Base-by-base conservation (phyloP, 495 filamentous ascomycete genomes). In the Cryomyces antarcticus region DNA sequence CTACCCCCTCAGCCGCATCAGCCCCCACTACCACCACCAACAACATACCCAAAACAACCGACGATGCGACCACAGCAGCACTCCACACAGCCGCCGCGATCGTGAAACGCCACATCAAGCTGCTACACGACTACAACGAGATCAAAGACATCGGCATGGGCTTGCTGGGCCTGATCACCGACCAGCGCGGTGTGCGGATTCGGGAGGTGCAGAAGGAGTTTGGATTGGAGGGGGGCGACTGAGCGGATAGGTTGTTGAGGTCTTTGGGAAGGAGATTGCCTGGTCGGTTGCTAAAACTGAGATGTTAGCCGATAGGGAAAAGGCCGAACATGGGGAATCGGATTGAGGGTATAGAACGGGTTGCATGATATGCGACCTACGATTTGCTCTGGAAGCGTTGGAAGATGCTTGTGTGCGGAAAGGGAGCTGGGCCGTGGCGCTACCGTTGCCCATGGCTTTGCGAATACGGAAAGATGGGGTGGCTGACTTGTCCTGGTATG, bases 71-170 rank as follows among this genome's bases (percentile, higher is more conserved):
- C 11, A 29, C 37, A 17, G 31, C 41, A 13, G 42, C 42, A 7
- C 52, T 57, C 28, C 35, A 43, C 4, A 45, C 37, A 6, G 59
- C 59, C 5, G 52, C 64, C 44, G 52, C 53, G n/a, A 63, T 68
- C 6, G 71, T 83, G 28, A 67, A 75, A 40, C 62, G 56, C 5
- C 79, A 85, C 57, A 83, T 84, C 49, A 62, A 61, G 44, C 64
- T 77, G 1, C 60, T 88, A 5, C 78, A 82, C 52, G 62, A 74
- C 41, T 86, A 86, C 64, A 88, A 88, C 56, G 82, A 83, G 47
- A 75, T 85, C 51, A 72, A 75, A 40, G 82, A 86, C 55, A 60
- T 80, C 3, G 81, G 71, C 0, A 75, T 77, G 54, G 78, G 79
- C 0, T 53, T 88, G 12, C 74, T 84, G 59, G 78, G 79, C 0